Conservation (phyloP, 2,329 filamentous ascomycete genomes). For the Pseudogymnoascus sp. region DNA sequence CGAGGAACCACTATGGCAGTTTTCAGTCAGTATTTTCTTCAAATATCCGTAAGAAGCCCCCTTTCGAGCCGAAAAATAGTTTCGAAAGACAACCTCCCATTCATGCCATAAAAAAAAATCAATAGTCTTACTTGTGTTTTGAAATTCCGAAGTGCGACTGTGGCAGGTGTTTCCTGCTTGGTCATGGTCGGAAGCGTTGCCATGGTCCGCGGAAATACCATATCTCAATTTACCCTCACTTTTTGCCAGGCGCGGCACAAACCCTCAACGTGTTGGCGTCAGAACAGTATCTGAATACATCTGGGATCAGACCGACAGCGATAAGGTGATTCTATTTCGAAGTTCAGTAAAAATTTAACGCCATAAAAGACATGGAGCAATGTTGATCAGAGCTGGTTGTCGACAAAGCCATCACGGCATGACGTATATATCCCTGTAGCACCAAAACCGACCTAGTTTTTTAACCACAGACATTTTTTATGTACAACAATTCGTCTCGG, state of each 20-base stretch:
- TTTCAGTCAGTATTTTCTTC: background rate
- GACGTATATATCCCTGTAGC: slow-evolving; percentile 2
- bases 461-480: background rate
- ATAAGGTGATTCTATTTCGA: background rate
- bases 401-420: background rate
- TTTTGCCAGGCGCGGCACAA: background rate
- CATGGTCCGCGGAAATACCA: slow-evolving; percentile 6
- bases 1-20: slow-evolving; percentile 29
- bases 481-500: background rate
- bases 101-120: background rate
- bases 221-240: background rate
- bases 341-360: background rate
- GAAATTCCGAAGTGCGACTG: background rate
- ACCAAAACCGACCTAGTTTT: background rate
- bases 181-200: background rate
- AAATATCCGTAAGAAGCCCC: background rate
- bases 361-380: background rate
- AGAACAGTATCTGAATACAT: background rate
- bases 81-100: background rate
- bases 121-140: background rate
- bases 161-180: slow-evolving; percentile 1
- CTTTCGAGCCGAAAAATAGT: background rate
- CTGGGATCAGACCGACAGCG: background rate
- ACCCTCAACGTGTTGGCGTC: background rate
- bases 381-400: background rate